phyloP scores from a whole-genome alignment of 768 basidiomycete species.

The Lentinula sp. region DNA sequence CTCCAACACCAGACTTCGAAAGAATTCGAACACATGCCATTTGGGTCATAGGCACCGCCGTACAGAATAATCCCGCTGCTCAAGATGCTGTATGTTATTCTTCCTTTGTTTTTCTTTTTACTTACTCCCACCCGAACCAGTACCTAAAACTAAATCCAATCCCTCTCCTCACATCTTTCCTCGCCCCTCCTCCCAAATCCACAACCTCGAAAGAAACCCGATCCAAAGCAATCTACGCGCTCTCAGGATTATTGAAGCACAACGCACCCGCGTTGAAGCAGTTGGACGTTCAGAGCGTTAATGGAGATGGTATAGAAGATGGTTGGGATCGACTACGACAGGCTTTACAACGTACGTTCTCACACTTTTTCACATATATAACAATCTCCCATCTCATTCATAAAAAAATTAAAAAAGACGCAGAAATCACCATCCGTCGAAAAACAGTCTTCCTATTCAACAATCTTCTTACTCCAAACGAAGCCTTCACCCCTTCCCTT shows the following conservation, averaged over 20 bases:
- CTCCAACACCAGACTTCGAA: conserved; percentile 34
- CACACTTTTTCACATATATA: not conserved
- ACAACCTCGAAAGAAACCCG: conserved; percentile 38
- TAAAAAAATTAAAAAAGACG: conserved; percentile 51
- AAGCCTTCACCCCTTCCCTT: conserved; percentile 15
- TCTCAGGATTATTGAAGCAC: conserved; percentile 78
- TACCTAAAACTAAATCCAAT: conserved; percentile 65
- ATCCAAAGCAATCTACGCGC: conserved; percentile 77
- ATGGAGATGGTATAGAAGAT: conserved; percentile 25
- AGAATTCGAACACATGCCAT: conserved; percentile 60
- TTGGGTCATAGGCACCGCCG: conserved; percentile 86
- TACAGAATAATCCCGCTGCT: conserved; percentile 86
- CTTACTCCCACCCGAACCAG: conserved; percentile 24
- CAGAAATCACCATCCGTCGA: conserved; percentile 69
- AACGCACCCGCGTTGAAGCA: conserved; percentile 57
- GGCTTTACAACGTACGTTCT: conserved; percentile 51
- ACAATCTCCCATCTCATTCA: not conserved
- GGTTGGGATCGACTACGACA: conserved; percentile 63
- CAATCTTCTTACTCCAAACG: conserved; percentile 53
- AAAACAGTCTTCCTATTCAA: conserved; percentile 77
- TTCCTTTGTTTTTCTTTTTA: no score
- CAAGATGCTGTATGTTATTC: conserved; percentile 52
- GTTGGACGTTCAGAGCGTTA: conserved; percentile 25
- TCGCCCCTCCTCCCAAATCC: conserved; percentile 42
- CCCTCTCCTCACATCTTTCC: conserved; percentile 52